Conservation (phyloP, 2,329 filamentous ascomycete species). For the Colletotrichum sp. region DNA sequence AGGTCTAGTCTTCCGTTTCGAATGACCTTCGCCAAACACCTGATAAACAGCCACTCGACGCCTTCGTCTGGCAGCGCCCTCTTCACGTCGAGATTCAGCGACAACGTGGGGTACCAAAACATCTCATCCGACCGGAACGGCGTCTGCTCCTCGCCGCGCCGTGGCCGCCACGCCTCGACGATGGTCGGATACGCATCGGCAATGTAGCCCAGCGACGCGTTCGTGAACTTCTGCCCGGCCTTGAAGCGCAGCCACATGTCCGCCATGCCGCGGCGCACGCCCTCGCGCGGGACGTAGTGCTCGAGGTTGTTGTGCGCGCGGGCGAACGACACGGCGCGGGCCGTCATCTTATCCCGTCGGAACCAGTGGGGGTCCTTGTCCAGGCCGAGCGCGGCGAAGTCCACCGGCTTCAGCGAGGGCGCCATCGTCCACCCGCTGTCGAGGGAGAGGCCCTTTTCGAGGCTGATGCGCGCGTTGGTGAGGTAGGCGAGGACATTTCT, state of each 20-base stretch:
- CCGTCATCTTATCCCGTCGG: neutral
- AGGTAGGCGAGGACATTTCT: constrained; percentile 41
- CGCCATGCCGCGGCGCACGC: constrained; percentile 10
- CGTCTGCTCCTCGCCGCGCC: constrained; percentile 31
- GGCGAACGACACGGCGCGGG: constrained; percentile 17
- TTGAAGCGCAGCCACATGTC: constrained; percentile 73
- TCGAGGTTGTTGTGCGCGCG: constrained; percentile 33
- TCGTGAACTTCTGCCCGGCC: constrained; percentile 66
- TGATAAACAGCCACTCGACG: constrained; percentile 74
- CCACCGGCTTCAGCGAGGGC: constrained; percentile 24
- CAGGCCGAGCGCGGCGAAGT: constrained; percentile 28
- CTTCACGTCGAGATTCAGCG: constrained; percentile 80
- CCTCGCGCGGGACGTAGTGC: constrained; percentile 14
- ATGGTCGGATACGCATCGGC: constrained; percentile 74
- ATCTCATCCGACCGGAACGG: constrained; percentile 35
- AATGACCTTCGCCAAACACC: constrained; percentile 70
- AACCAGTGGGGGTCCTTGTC: constrained; percentile 35
- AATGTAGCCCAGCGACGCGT: constrained; percentile 68
- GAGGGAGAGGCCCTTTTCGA: constrained; percentile 33
- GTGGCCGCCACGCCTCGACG: constrained; percentile 55
- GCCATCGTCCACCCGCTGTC: constrained; percentile 10
- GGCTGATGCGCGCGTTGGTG: constrained; percentile 39
- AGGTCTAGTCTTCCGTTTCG: constrained; percentile 77
- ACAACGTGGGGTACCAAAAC: constrained; percentile 79
- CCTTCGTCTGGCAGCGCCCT: constrained; percentile 71